phyloP scores from a whole-genome alignment of 208 protist genomes.

The Zelonia costaricensis region DNA sequence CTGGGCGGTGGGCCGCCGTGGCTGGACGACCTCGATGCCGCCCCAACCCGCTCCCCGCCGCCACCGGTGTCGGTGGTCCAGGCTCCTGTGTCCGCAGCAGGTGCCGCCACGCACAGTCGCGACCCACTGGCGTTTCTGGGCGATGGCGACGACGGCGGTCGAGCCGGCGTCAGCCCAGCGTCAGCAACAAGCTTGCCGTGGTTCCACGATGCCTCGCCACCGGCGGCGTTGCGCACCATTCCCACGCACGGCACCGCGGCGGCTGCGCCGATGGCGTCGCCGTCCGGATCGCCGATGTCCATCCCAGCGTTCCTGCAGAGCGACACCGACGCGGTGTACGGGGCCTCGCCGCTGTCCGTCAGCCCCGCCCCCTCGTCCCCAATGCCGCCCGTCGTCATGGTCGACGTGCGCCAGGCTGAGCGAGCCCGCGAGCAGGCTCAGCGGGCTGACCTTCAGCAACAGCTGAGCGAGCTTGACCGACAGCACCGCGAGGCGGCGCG shows the following conservation, averaged over 20 bases:
- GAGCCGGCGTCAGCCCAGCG: too few species aligned
- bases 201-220: too few species aligned
- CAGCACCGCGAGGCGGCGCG: conserved; percentile 3
- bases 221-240: too few species aligned
- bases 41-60: background rate
- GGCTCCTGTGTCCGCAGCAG: too few species aligned
- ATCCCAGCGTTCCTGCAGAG: conserved; percentile 13
- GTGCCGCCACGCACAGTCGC: too few species aligned
- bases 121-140: conserved; percentile 1
- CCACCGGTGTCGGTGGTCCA: background rate
- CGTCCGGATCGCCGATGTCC: background rate
- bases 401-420: too few species aligned
- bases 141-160: background rate
- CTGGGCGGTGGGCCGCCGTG: conserved; percentile 9
- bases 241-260: too few species aligned
- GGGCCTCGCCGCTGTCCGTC: background rate
- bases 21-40: conserved; percentile 5
- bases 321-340: background rate
- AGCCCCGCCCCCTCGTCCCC: too few species aligned
- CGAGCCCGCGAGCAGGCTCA: background rate
- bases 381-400: too few species aligned
- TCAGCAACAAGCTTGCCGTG: background rate
- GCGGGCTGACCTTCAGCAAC: background rate
- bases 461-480: conserved; percentile 8
- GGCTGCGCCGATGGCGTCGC: background rate